Percentiles rank a stretch among this genome's conserved stretches.
Evolutionary conservation across 768 basidiomycete species (phyloP).

Genomic region (Trametes cubensis): DNA sequence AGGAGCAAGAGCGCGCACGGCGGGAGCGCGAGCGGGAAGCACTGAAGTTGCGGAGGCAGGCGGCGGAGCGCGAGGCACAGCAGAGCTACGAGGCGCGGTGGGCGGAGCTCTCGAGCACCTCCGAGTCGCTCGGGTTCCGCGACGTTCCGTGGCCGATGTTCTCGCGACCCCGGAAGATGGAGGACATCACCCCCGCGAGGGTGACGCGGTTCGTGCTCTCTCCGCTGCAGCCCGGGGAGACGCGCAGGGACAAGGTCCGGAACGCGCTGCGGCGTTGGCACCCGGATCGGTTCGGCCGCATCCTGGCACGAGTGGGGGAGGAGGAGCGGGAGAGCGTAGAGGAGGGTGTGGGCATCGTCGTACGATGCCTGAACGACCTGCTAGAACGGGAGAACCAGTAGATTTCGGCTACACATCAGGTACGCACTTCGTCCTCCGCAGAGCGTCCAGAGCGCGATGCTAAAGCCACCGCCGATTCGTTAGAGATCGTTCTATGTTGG

Average conservation of each 20-base stretch:
- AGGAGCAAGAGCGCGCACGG: slow-evolving; percentile 39
- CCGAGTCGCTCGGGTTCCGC: slow-evolving; percentile 56
- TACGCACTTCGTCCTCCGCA: background rate
- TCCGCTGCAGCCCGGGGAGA: slow-evolving; percentile 60
- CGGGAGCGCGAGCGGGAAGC: slow-evolving; percentile 46
- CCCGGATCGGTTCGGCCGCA: slow-evolving; percentile 71
- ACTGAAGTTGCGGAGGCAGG: slow-evolving; percentile 46
- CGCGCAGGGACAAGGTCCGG: slow-evolving; percentile 67
- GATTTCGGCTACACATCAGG: background rate
- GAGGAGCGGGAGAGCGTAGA: slow-evolving; percentile 58
- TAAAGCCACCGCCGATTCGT: background rate
- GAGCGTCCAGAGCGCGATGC: no score
- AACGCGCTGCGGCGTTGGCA: slow-evolving; percentile 77
- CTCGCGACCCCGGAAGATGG: slow-evolving; percentile 42
- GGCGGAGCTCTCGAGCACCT: slow-evolving; percentile 48
- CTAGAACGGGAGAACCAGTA: slow-evolving; percentile 44
- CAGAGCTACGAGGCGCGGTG: slow-evolving; percentile 65
- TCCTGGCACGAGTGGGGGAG: slow-evolving; percentile 54
- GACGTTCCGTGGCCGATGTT: slow-evolving; percentile 74
- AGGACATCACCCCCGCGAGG: slow-evolving; percentile 56
- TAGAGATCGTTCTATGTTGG: slow-evolving; percentile 1
- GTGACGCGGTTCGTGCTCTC: slow-evolving; percentile 66
- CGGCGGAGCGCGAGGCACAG: slow-evolving; percentile 60
- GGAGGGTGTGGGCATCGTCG: slow-evolving; percentile 65
- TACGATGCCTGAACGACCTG: slow-evolving; percentile 67